A percentile compares a stretch with the other conserved stretches of the same genome.
Conservation (phyloP, 1,284 basidiomycete species). For the Microbotryum scabiosae region DNA sequence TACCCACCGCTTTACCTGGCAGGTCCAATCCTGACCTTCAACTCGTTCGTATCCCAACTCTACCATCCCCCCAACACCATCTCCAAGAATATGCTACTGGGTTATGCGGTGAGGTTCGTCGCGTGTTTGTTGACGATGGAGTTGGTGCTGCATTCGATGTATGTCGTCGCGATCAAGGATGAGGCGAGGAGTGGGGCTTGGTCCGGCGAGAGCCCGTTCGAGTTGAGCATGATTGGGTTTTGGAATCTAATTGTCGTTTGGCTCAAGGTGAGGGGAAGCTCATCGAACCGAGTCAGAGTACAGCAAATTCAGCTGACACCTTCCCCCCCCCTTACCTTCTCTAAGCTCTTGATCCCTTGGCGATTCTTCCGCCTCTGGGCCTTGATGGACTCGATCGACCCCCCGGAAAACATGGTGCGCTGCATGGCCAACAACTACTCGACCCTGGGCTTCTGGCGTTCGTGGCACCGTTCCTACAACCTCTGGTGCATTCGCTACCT, state of each 20-base stretch:
- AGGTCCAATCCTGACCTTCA: constrained; percentile 93
- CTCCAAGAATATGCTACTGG: constrained; percentile 41
- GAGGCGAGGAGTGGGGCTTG: constrained; percentile 37
- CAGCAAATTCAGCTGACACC: background rate
- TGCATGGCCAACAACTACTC: constrained; percentile 99
- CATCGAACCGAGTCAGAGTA: background rate
- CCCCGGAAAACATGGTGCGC: constrained; percentile 97
- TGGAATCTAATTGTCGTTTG: constrained; percentile 97
- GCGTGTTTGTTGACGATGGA: constrained; percentile 77
- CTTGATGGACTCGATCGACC: constrained; percentile 76
- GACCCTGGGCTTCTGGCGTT: constrained; percentile 83
- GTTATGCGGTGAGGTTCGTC: constrained; percentile 66
- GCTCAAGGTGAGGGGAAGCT: constrained; percentile 62
- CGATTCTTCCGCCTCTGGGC: constrained; percentile 96
- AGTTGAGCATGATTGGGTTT: constrained; percentile 88
- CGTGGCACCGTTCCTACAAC: constrained; percentile 95
- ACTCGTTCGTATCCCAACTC: constrained; percentile 81
- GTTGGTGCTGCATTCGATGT: constrained; percentile 84
- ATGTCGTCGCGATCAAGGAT: constrained; percentile 95
- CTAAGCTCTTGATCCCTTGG: constrained; percentile 88
- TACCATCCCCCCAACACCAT: constrained; percentile 17
- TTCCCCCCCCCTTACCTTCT: too few relatives aligned
- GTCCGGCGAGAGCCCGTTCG: constrained; percentile 60
- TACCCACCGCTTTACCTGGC: constrained; percentile 94
- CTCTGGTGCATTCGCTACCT: constrained; percentile 85